phyloP scores from a whole-genome alignment of 768 basidiomycete species.

The Saitozyma podzolica region DNA sequence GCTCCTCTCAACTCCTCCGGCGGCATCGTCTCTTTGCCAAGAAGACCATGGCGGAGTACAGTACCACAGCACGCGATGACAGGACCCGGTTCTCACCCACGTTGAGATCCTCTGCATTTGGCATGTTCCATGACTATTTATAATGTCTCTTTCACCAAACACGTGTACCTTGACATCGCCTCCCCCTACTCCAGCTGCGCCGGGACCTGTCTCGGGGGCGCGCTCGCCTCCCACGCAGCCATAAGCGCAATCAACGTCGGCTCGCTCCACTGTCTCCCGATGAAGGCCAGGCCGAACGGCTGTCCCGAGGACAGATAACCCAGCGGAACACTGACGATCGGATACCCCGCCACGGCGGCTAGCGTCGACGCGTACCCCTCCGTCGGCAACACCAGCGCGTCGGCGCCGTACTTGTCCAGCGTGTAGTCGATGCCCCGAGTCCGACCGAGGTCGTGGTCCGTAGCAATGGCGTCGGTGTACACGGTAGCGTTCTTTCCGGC shows the following conservation, averaged over 20 bases:
- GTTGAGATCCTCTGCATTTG: no score
- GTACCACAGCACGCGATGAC: no score
- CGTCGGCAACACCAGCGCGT: slow-evolving; percentile 37
- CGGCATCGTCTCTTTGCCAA: no score
- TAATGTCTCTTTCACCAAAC: no score
- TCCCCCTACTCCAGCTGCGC: slow-evolving; percentile 5
- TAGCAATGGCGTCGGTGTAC: slow-evolving; percentile 28
- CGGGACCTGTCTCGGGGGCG: slow-evolving; percentile 7
- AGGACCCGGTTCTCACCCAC: no score
- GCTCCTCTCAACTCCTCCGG: no score
- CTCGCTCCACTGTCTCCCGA: slow-evolving; percentile 28
- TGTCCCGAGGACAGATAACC: slow-evolving; percentile 24
- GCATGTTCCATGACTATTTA: no score
- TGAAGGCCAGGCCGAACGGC: slow-evolving; percentile 32
- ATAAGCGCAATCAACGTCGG: slow-evolving; percentile 21
- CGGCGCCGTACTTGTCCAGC: slow-evolving; percentile 30
- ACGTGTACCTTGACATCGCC: no score
- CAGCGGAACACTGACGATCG: slow-evolving; percentile 32
- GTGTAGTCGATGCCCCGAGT: slow-evolving; percentile 26
- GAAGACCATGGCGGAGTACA: no score
- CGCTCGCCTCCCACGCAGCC: slow-evolving; percentile 17
- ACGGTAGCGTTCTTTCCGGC: slow-evolving; percentile 18
- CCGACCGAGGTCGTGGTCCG: slow-evolving; percentile 18
- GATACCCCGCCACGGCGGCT: slow-evolving; percentile 29
- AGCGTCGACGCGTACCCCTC: slow-evolving; percentile 25